phyloP scores from a whole-genome alignment of 441 rosid species.

The Erodium texanum region DNA sequence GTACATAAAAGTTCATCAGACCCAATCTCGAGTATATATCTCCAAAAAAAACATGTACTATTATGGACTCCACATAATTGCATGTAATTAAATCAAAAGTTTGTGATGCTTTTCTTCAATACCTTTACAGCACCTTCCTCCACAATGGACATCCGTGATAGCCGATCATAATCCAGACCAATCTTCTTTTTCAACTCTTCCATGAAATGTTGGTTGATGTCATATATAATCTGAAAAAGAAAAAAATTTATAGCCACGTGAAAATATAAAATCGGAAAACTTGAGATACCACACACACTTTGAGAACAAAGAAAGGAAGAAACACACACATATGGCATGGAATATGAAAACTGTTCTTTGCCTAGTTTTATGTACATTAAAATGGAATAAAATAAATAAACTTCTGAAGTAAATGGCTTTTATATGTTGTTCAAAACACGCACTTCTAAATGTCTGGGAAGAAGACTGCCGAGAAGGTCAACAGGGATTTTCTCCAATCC shows the following conservation, averaged over 20 bases:
- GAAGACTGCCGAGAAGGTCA: constrained; percentile 38
- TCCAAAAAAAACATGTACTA: too few relatives aligned
- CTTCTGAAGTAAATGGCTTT: constrained; percentile 8
- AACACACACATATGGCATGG: background rate
- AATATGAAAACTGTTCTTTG: background rate
- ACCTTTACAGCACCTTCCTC: constrained; percentile 57
- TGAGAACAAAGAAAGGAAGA: constrained; percentile 5
- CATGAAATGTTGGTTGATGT: constrained; percentile 36
- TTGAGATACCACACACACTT: background rate
- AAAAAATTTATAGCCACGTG: constrained; percentile 7
- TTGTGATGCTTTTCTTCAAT: constrained; percentile 12
- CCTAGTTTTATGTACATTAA: background rate
- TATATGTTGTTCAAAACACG: constrained; percentile 12
- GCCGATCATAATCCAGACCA: constrained; percentile 40
- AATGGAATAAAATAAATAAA: constrained; percentile 8
- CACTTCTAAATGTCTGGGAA: constrained; percentile 54
- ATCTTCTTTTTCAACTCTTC: constrained; percentile 42
- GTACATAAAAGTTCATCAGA: background rate
- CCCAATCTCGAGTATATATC: background rate
- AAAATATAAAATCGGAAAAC: background rate
- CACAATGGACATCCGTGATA: constrained; percentile 44
- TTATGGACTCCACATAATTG: background rate
- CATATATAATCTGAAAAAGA: constrained; percentile 38
- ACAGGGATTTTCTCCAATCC: constrained; percentile 46
- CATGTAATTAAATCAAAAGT: background rate